Conservation (phyloP, 2,329 filamentous ascomycete species). For the Pleurostoma richardsiae region DNA sequence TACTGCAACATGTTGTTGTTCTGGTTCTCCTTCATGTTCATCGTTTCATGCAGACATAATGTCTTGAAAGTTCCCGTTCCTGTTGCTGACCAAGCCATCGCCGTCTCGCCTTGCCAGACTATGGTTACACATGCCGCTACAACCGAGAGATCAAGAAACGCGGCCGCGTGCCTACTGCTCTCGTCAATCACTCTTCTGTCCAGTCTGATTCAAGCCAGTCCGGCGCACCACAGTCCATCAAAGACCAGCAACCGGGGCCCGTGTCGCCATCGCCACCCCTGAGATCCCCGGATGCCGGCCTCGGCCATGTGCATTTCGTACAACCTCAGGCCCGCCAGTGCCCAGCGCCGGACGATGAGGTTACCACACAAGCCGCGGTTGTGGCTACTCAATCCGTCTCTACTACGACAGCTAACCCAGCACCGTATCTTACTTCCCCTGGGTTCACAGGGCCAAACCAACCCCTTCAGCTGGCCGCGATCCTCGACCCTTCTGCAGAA, state of each 20-base stretch:
- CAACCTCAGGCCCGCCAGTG: slow-evolving; percentile 1
- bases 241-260: background rate
- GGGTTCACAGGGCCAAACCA: slow-evolving; percentile 2
- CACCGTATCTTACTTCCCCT: slow-evolving; percentile 6
- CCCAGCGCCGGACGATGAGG: background rate
- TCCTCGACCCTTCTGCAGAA: slow-evolving; percentile 8
- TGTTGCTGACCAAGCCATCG: background rate
- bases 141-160: slow-evolving; percentile 30
- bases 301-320: slow-evolving; percentile 1
- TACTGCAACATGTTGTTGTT: background rate
- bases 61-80: background rate
- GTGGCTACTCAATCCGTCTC: background rate
- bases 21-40: background rate
- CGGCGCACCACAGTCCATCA: background rate
- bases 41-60: background rate
- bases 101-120: slow-evolving; percentile 17
- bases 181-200: slow-evolving; percentile 1
- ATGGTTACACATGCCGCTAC: slow-evolving; percentile 30
- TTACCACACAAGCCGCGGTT: background rate
- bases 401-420: background rate
- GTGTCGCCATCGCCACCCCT: slow-evolving; percentile 6
- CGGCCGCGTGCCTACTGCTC: slow-evolving; percentile 20
- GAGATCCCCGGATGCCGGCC: slow-evolving; percentile 7
- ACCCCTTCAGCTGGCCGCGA: slow-evolving; percentile 11
- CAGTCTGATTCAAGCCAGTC: slow-evolving; percentile 5